phyloP scores from a whole-genome alignment of 805 yeast species.

The Clavispora asparagi region DNA sequence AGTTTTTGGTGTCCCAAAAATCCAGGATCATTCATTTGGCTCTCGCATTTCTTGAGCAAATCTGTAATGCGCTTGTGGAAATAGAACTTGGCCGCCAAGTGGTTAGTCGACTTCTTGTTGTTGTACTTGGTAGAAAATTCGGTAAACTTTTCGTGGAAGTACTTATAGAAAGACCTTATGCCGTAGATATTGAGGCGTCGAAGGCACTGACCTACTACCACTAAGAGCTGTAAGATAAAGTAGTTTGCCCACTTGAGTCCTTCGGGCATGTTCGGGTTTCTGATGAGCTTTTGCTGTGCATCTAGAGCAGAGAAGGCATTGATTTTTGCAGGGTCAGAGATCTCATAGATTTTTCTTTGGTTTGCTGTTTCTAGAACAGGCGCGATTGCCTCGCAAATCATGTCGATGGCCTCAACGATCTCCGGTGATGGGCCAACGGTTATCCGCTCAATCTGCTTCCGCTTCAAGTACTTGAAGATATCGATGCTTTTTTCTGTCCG shows the following conservation, averaged over 20 bases:
- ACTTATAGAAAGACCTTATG: slow-evolving; percentile 64
- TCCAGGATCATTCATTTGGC: slow-evolving; percentile 29
- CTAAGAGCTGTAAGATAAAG: slow-evolving; percentile 56
- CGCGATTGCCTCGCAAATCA: slow-evolving; percentile 56
- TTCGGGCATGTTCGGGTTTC: slow-evolving; percentile 53
- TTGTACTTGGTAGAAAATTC: slow-evolving; percentile 57
- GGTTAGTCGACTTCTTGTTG: slow-evolving; percentile 55
- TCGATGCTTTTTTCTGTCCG: slow-evolving; percentile 83
- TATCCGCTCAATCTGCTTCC: slow-evolving; percentile 55
- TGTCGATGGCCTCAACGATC: slow-evolving; percentile 50
- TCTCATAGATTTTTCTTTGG: slow-evolving; percentile 56
- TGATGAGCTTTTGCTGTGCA: slow-evolving; percentile 52
- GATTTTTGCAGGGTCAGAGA: slow-evolving; percentile 60
- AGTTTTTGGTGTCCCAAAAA: slow-evolving; percentile 71
- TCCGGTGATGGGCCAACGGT: slow-evolving; percentile 51
- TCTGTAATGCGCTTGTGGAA: slow-evolving; percentile 43
- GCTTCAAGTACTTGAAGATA: slow-evolving; percentile 71
- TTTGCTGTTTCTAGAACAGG: slow-evolving; percentile 65
- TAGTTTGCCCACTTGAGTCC: slow-evolving; percentile 72
- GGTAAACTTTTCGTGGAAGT: slow-evolving; percentile 53
- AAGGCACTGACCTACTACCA: slow-evolving; percentile 67
- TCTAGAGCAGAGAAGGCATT: slow-evolving; percentile 70
- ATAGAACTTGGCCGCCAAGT: slow-evolving; percentile 58
- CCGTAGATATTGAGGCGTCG: slow-evolving; percentile 78
- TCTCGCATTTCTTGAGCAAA: slow-evolving; percentile 43